phyloP scores from a whole-genome alignment of 768 basidiomycete species.

The Daedaleopsis sinensis region DNA sequence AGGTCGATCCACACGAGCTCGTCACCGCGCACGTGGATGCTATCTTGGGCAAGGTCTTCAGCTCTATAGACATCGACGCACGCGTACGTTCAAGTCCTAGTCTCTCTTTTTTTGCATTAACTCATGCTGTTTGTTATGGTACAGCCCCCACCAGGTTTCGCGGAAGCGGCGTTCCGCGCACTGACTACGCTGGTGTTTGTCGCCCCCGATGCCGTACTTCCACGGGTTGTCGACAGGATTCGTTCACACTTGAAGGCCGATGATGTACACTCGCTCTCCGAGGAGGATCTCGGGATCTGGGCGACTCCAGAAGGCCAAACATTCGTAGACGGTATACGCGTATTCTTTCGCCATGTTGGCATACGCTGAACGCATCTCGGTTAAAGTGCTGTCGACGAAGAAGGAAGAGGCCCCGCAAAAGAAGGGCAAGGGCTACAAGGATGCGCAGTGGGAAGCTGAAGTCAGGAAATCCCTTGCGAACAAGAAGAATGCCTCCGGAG shows the following conservation, averaged over 20 bases:
- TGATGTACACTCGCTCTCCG: constrained; percentile 63
- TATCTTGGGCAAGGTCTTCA: constrained; percentile 52
- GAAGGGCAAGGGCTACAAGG: constrained; percentile 88
- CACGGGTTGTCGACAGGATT: constrained; percentile 70
- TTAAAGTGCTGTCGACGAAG: constrained; percentile 62
- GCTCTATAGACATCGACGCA: constrained; percentile 45
- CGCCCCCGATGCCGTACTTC: constrained; percentile 67
- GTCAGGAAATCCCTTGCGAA: constrained; percentile 81
- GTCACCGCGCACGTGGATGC: constrained; percentile 52
- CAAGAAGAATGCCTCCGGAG: constrained; percentile 54
- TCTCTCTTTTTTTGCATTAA: not conserved
- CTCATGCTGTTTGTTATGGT: not conserved
- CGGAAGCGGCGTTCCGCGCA: constrained; percentile 74
- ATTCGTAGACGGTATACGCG: constrained; percentile 72
- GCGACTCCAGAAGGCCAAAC: constrained; percentile 79
- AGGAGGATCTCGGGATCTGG: constrained; percentile 84
- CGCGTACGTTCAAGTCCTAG: constrained; percentile 42
- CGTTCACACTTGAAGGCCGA: constrained; percentile 62
- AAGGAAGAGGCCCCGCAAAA: constrained; percentile 52
- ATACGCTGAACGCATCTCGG: not conserved
- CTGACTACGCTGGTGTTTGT: constrained; percentile 82
- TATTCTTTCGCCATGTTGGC: not conserved
- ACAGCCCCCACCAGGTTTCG: constrained; percentile 35
- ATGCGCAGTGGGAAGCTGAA: constrained; percentile 95
- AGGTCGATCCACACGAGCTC: constrained; percentile 66